Conservation (phyloP, 2,329 filamentous ascomycete genomes). For the Aureobasidium sp. region DNA sequence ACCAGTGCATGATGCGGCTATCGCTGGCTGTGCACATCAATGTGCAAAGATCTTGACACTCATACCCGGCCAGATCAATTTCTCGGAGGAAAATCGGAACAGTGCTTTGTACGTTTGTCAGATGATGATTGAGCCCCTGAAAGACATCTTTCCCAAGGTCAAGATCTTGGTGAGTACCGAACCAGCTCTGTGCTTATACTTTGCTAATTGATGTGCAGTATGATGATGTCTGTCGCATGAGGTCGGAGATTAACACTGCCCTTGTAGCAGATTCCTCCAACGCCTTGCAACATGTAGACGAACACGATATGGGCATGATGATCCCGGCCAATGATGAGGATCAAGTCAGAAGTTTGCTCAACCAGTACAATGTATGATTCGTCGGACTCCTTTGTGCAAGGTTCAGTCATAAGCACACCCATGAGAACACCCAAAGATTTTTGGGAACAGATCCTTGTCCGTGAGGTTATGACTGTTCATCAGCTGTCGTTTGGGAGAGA, state of each 20-base stretch:
- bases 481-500: no score
- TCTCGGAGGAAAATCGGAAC: background rate
- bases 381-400: no score
- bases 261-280: background rate
- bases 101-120: slow-evolving; percentile 6
- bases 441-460: no score
- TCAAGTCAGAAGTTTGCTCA: background rate
- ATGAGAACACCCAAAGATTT: no score
- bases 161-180: slow-evolving; percentile 5
- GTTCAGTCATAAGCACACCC: no score
- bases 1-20: slow-evolving; percentile 16
- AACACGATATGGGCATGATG: background rate
- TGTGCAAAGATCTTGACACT: slow-evolving; percentile 15
- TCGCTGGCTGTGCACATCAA: slow-evolving; percentile 17
- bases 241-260: background rate
- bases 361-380: slow-evolving; percentile 1
- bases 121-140: slow-evolving; percentile 14
- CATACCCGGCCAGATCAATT: slow-evolving; percentile 3
- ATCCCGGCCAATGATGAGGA: slow-evolving; percentile 1
- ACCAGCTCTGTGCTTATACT: no score
- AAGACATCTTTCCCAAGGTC: slow-evolving; percentile 16
- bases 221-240: slow-evolving; percentile 16
- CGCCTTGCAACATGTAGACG: background rate
- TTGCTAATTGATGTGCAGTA: background rate
- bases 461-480: no score